phyloP scores from a whole-genome alignment of 2,329 filamentous ascomycete genomes.

The Penicillium nordicum region DNA sequence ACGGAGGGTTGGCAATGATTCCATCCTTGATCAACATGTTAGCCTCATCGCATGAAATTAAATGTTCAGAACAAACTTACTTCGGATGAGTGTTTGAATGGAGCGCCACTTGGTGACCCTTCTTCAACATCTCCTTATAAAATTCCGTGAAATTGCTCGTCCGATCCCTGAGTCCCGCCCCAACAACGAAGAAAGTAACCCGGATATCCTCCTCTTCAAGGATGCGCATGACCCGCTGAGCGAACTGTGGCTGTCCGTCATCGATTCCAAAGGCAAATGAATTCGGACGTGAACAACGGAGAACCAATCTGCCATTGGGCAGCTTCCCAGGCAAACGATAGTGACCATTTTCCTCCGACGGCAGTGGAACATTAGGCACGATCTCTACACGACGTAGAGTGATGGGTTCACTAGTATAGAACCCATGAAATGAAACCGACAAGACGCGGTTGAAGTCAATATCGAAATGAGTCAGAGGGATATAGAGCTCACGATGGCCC shows the following conservation, averaged over 20 bases:
- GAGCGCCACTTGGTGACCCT: constrained; percentile 65
- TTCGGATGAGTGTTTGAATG: constrained; percentile 69
- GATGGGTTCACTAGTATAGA: constrained; percentile 52
- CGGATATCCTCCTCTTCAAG: constrained; percentile 60
- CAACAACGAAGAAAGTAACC: constrained; percentile 70
- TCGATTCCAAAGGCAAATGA: constrained; percentile 71
- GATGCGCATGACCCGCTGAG: constrained; percentile 59
- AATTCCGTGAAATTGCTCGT: constrained; percentile 61
- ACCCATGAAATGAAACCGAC: constrained; percentile 62
- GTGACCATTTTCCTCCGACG: constrained; percentile 23
- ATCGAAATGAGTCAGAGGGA: constrained; percentile 64
- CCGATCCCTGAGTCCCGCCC: constrained; percentile 57
- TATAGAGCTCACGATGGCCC: constrained; percentile 54
- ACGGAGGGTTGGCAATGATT: constrained; percentile 29
- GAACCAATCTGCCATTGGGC: constrained; percentile 58
- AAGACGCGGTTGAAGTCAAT: constrained; percentile 56
- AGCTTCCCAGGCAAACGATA: constrained; percentile 58
- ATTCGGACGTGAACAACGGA: constrained; percentile 64
- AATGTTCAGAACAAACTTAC: constrained; percentile 21
- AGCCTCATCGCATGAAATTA: neutral
- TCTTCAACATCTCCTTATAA: constrained; percentile 60
- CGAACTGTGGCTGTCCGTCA: constrained; percentile 60
- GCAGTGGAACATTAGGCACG: constrained; percentile 51
- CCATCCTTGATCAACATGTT: constrained; percentile 31
- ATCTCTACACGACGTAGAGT: constrained; percentile 61